Evolutionary conservation across 192 early-diverging fungal species (phyloP).

Genomic region (Backusella australiensis): DNA sequence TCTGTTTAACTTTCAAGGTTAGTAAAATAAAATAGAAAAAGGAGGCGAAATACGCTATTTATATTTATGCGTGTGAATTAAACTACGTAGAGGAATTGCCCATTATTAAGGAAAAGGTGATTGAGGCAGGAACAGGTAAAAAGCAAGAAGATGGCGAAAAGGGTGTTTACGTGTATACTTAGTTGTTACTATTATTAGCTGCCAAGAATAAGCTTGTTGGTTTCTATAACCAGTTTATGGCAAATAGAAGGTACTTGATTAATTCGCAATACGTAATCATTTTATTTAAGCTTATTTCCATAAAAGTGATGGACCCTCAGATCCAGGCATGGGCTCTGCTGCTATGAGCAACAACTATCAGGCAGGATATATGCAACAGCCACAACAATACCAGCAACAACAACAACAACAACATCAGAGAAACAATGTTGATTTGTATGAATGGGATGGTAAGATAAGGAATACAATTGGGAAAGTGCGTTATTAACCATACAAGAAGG

Average conservation of each 20-base stretch:
- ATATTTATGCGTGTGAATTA: neutral
- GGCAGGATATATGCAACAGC: neutral
- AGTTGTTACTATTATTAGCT: constrained; percentile 23
- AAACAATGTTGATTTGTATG: constrained; percentile 8
- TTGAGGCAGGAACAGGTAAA: constrained; percentile 51
- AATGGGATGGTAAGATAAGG: constrained; percentile 17
- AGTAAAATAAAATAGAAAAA: neutral
- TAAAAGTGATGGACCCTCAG: neutral
- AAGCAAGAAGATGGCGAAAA: neutral
- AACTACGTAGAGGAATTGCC: constrained; percentile 43
- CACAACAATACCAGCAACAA: neutral
- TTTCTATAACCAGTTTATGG: constrained; percentile 48
- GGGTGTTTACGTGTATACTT: neutral
- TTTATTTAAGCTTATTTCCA: neutral
- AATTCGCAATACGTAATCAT: neutral
- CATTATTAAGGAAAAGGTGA: constrained; percentile 52
- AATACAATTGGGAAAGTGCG: neutral
- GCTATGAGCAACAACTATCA: neutral
- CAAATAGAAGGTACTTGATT: neutral
- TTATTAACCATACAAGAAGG: neutral
- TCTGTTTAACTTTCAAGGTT: constrained; percentile 20
- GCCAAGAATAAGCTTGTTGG: constrained; percentile 55
- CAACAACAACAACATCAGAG: neutral
- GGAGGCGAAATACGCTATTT: neutral
- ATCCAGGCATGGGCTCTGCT: neutral